These are phyloP conservation scores for Candida palmyrensis DNA, from an alignment of 805 yeast species.

Conservation along the genomic window DNA sequence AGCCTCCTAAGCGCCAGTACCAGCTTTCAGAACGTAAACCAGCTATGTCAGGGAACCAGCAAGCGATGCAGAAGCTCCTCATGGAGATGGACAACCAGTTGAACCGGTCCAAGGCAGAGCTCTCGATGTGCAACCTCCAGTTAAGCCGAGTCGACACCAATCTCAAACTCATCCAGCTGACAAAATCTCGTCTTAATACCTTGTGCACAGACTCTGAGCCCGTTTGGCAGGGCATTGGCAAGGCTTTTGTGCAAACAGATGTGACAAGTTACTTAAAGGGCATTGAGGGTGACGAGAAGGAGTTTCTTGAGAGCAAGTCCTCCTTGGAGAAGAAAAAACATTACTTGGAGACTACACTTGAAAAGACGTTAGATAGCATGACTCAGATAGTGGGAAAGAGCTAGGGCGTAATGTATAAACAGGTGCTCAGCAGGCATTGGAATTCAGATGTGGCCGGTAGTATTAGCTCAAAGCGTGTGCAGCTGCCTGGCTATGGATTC, in stretches of 20 bases:
- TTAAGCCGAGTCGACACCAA: slow-evolving; percentile 45
- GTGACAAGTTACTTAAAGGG: slow-evolving; percentile 42
- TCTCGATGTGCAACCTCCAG: slow-evolving; percentile 50
- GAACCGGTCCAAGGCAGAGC: slow-evolving; percentile 53
- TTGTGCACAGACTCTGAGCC: slow-evolving; percentile 36
- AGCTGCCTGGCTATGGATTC: too few species aligned
- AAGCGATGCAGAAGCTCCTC: slow-evolving; percentile 49
- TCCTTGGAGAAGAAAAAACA: slow-evolving; percentile 62
- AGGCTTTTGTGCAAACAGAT: slow-evolving; percentile 53
- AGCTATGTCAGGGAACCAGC: slow-evolving; percentile 45
- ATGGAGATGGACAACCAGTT: slow-evolving; percentile 65
- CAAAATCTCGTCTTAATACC: slow-evolving; percentile 48
- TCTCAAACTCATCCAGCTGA: slow-evolving; percentile 49
- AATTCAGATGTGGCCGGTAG: too few species aligned
- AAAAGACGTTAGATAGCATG: slow-evolving; percentile 65
- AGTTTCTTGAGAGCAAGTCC: slow-evolving; percentile 52
- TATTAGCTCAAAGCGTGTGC: too few species aligned
- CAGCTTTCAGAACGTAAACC: too few species aligned
- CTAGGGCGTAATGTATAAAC: not conserved
- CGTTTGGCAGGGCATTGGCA: slow-evolving; percentile 87
- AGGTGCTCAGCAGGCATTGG: too few species aligned
- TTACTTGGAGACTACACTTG: slow-evolving; percentile 72
- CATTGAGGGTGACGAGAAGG: slow-evolving; percentile 47
- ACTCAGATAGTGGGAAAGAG: slow-evolving; percentile 29
- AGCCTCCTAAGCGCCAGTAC: too few species aligned